Conservation (phyloP, 1,139 yeast genomes). For the Geotrichum histeridarum region DNA sequence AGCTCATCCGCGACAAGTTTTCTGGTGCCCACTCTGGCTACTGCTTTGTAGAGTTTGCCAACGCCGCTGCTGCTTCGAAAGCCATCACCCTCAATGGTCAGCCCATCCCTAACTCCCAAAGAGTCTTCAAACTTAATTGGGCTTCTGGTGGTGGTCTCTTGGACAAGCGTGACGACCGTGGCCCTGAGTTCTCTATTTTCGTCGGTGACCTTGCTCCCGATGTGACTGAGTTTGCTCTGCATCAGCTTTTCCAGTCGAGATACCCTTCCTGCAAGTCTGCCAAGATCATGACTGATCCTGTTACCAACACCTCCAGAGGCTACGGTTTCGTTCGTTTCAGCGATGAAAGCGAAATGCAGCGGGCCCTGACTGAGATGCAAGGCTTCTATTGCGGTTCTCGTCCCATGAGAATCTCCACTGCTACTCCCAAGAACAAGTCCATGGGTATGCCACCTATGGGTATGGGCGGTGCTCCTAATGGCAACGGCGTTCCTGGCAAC, state of each 20-base stretch:
- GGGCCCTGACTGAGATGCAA: conserved; percentile 78
- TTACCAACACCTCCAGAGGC: conserved; percentile 72
- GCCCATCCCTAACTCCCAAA: conserved; percentile 57
- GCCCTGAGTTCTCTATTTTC: conserved; percentile 66
- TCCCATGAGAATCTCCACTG: conserved; percentile 70
- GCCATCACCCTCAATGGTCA: conserved; percentile 67
- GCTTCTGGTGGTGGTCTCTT: conserved; percentile 66
- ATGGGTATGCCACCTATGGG: conserved; percentile 22
- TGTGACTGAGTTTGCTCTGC: conserved; percentile 65
- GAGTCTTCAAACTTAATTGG: conserved; percentile 73
- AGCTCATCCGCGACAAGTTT: conserved; percentile 54
- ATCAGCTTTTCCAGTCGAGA: conserved; percentile 62
- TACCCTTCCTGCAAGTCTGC: conserved; percentile 78
- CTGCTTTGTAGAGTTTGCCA: conserved; percentile 78
- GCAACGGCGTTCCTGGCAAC: conserved; percentile 9
- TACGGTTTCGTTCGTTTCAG: conserved; percentile 88
- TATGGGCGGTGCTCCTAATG: conserved; percentile 11
- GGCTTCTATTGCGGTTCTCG: conserved; percentile 70
- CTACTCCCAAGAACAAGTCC: conserved; percentile 57
- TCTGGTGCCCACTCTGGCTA: conserved; percentile 59
- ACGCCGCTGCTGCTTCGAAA: conserved; percentile 59
- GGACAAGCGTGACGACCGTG: conserved; percentile 36
- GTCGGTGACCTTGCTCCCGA: conserved; percentile 82
- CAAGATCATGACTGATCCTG: conserved; percentile 78
- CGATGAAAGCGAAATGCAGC: conserved; percentile 63